Conservation (phyloP, 208 protist species). For the Leishmania martiniquensis region DNA sequence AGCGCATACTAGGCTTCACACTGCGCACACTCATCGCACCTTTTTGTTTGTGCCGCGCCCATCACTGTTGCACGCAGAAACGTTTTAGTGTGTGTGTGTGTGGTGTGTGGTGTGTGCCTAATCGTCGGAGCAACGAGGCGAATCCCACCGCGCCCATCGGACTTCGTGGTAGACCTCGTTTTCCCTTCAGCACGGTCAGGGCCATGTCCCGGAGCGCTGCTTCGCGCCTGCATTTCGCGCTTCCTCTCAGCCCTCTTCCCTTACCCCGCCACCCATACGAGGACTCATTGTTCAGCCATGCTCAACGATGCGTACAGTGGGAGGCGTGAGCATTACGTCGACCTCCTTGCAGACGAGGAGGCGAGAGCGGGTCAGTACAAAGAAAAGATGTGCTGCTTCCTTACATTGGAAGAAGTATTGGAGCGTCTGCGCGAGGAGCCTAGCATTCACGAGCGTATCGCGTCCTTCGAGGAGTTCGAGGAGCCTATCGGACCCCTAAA, state of each 20-base stretch:
- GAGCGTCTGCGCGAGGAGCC: constrained; percentile 44
- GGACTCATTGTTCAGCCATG: constrained; percentile 12
- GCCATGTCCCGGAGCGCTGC: neutral
- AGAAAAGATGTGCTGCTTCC: constrained; percentile 44
- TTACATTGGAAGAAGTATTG: constrained; percentile 41
- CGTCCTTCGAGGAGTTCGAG: constrained; percentile 47
- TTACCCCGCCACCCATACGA: neutral
- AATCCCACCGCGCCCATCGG: neutral
- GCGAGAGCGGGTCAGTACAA: constrained; percentile 18
- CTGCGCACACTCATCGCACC: neutral
- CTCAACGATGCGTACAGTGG: constrained; percentile 17
- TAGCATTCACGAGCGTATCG: constrained; percentile 41
- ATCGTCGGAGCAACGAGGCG: neutral
- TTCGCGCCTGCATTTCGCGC: neutral
- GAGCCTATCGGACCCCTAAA: constrained; percentile 34
- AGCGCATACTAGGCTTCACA: neutral
- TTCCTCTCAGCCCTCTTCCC: neutral
- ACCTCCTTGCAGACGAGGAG: constrained; percentile 58
- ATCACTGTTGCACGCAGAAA: neutral
- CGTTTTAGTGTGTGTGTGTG: neutral
- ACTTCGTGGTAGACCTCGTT: neutral
- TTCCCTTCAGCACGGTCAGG: neutral
- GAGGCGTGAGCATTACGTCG: constrained; percentile 56
- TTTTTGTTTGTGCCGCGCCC: neutral
- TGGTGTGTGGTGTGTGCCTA: too few species aligned